phyloP scores from a whole-genome alignment of 805 yeast species.

The Yamadazyma sp. region DNA sequence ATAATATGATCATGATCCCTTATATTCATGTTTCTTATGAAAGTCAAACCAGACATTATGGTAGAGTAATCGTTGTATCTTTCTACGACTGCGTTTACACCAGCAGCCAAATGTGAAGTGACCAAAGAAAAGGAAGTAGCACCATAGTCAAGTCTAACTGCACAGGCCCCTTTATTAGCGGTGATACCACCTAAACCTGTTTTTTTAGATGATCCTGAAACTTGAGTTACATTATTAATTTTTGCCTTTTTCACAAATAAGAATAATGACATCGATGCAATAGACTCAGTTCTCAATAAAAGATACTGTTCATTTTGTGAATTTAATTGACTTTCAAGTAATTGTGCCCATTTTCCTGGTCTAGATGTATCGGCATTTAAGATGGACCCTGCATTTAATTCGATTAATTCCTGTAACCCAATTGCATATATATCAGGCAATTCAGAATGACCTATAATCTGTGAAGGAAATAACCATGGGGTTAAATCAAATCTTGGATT shows the following conservation, averaged over 20 bases:
- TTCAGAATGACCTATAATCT: too few relatives aligned
- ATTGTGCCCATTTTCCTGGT: conserved; percentile 74
- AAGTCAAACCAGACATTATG: conserved; percentile 70
- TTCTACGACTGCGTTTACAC: conserved; percentile 75
- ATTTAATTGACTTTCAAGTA: conserved; percentile 62
- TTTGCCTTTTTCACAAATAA: conserved; percentile 51
- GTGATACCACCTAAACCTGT: conserved; percentile 97
- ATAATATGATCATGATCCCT: conserved; percentile 79
- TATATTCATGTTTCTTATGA: conserved; percentile 68
- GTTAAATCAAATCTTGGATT: conserved; percentile 52
- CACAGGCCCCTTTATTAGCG: conserved; percentile 96
- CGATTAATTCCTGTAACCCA: conserved; percentile 93
- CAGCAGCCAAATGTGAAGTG: conserved; percentile 94
- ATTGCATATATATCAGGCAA: conserved; percentile 81
- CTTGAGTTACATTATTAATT: conserved; percentile 57
- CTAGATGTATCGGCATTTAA: conserved; percentile 80
- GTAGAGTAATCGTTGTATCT: conserved; percentile 81
- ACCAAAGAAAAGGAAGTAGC: conserved; percentile 78
- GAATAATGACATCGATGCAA: conserved; percentile 64
- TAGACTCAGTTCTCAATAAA: conserved; percentile 70
- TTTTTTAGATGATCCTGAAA: conserved; percentile 91
- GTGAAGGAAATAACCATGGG: conserved; percentile 76
- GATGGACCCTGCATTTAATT: conserved; percentile 87
- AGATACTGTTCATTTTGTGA: conserved; percentile 44
- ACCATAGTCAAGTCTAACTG: conserved; percentile 81